Evolutionary conservation across 2,329 filamentous ascomycete genomes (phyloP).

Genomic region (Colletotrichum coccodes): DNA sequence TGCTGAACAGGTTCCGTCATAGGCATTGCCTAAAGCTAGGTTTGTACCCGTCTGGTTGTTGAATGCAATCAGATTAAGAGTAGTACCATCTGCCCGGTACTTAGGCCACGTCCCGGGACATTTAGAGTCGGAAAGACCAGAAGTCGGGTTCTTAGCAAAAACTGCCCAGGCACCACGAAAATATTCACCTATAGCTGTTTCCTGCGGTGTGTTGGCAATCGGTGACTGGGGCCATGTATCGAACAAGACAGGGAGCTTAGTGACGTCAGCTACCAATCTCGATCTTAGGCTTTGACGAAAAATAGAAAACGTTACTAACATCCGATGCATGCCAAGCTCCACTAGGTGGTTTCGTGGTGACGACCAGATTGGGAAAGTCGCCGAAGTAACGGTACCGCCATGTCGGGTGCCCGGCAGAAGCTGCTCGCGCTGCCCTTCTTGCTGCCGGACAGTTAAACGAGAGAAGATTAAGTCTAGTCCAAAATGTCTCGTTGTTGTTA

Average conservation of each 20-base stretch:
- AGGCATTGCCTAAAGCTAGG: slow-evolving; percentile 27
- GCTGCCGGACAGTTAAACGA: slow-evolving; percentile 46
- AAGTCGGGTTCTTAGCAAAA: slow-evolving; percentile 49
- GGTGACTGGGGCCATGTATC: slow-evolving; percentile 37
- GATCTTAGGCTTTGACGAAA: neutral
- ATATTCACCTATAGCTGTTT: slow-evolving; percentile 43
- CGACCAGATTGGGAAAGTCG: slow-evolving; percentile 44
- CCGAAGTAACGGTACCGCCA: slow-evolving; percentile 52
- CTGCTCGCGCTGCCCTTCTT: slow-evolving; percentile 37
- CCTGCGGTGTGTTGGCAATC: slow-evolving; percentile 37
- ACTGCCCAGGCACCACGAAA: slow-evolving; percentile 50
- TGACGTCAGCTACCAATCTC: slow-evolving; percentile 7
- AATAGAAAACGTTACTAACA: slow-evolving; percentile 16
- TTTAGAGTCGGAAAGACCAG: slow-evolving; percentile 42
- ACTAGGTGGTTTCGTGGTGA: slow-evolving; percentile 39
- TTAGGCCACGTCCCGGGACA: slow-evolving; percentile 39
- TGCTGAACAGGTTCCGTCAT: slow-evolving; percentile 24
- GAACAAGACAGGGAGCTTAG: slow-evolving; percentile 43
- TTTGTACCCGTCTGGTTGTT: slow-evolving; percentile 41
- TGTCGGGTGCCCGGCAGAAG: slow-evolving; percentile 41
- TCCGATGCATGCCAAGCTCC: slow-evolving; percentile 48
- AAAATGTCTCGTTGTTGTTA: slow-evolving; percentile 36
- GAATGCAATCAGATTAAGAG: slow-evolving; percentile 40
- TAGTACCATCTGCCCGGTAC: slow-evolving; percentile 27
- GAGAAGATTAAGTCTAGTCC: slow-evolving; percentile 40